Evolutionary conservation across 169 alveolate genomes (phyloP), one percentile per base, ranked within the genome.

Genomic region (Cryptosporidium viatorum): DNA sequence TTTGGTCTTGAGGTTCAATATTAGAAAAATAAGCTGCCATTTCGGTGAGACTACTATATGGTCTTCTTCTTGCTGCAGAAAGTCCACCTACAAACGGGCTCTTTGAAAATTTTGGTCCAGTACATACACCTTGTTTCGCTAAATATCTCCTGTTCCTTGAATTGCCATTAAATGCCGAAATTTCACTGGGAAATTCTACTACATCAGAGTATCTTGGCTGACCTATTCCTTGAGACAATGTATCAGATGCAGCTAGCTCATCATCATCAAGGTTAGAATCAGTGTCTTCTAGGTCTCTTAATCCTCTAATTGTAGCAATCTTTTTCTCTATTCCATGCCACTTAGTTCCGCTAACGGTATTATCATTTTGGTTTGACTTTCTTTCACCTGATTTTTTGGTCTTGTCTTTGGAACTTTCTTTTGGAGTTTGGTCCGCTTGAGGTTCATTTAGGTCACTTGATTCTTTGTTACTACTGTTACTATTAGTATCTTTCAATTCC

Each of bases 1-100:
- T 85, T 71, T 94, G 94, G 37, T 94, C 96, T 58, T 86, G 92
- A 35, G 91, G 86, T 16, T 92, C 94, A 48, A 92, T 85, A 67
- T 87, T 75, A 6, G 94, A 68, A 60, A 92, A 92, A 58, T 91
- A 87, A 37, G 86, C 75, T 26, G 94, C 94, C 71, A 92, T 73
- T 65, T 92, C 94, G 39, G 92, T 70, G 33, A 92, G 86, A 84
- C 93, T 92, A 51, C 91, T 92, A 68, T 92, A 92, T 35, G 92
- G 85, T 68, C 94, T 85, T 86, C 94, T 86, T 18, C 85, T 71
- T 51, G 85, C 51, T n/a, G 85, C 69, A 31, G 69, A 51, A 71
- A 71, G 85, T n/a, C 85, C 85, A 12, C 85, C 85, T 51, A 71
- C 85, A 71, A 71, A 71, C 51, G 85, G 85, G 35, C 51, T 71